Evolutionary conservation across 2,329 filamentous ascomycete species (phyloP), one percentile per base, ranked within the genome.

Genomic region (Aspergillus versicolor): DNA sequence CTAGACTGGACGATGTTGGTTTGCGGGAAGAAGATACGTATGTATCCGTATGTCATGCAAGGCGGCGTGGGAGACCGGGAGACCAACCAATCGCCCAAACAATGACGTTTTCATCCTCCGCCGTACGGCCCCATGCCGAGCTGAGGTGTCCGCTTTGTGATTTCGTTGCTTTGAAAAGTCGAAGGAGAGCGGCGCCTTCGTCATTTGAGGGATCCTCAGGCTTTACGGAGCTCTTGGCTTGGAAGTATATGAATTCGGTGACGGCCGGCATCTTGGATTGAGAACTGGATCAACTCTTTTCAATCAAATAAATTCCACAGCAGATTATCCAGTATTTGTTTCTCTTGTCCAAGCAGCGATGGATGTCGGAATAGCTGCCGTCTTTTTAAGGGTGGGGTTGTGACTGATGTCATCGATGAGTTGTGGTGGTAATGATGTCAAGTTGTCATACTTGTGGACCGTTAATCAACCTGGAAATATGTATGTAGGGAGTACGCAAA

Each of bases 231-330:
- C 66, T 48, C 61, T 72, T 75, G 32, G 74, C 54, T 24, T 69
- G 69, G 66, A 77, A 71, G 57, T 68, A 73, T 56, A 75, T 63
- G 56, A 77, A 68, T 62, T 77, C 68, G 48, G 62, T 70, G 61
- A 71, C 64, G 51, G 59, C 58, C 32, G 68, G 56, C 69, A 73
- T 71, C 41, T 44, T 62, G 44, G 13, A 30, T 34, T 30, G n/a
- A 12, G 13, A 11, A 12, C 19, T 30, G 8, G 5, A 9, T 11
- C n/a, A 9, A 9, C n/a, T 34, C 34, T n/a, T 27, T 34, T 11
- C 30, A 15, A 15, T 24, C 24, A 27, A 21, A 21, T 45, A 4
- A 11, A 9, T 30, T 30, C 9, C 24, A 13, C 15, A 19, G 30
- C 3, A 30, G 21, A 45, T 24, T 11, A 17, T 15, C 19, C 15